phyloP scores from a whole-genome alignment of 345 rosid species.

The Eucalyptus leucophloia region DNA sequence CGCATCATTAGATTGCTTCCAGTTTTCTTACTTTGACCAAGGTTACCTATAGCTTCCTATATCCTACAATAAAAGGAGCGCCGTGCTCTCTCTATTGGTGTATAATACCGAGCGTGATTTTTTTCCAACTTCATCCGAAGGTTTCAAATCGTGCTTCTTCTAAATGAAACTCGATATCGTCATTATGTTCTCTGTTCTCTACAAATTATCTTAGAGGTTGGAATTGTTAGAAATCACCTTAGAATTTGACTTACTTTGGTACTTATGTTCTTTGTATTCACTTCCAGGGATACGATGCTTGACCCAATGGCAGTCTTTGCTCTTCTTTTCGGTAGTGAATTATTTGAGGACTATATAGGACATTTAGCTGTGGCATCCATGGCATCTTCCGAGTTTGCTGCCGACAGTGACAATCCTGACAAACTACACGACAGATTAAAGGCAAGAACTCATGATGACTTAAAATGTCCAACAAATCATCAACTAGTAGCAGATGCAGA shows the following conservation, averaged over 20 bases:
- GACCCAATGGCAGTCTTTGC: conserved; percentile 87
- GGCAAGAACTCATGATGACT: conserved; percentile 18
- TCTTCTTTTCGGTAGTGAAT: conserved; percentile 92
- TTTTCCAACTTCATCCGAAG: neutral
- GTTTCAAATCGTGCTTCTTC: neutral
- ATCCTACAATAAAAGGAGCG: neutral
- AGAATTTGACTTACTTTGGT: neutral
- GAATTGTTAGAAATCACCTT: neutral
- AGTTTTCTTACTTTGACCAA: neutral
- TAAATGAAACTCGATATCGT: neutral
- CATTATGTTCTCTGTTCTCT: neutral
- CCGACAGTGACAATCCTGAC: conserved; percentile 38
- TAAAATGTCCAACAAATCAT: neutral
- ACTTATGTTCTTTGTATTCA: neutral
- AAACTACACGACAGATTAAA: conserved; percentile 61
- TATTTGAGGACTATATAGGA: conserved; percentile 89
- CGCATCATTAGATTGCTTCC: neutral
- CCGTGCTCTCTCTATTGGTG: neutral
- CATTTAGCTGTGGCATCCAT: conserved; percentile 82
- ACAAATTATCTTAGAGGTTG: neutral
- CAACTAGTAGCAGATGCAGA: neutral
- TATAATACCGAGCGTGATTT: neutral
- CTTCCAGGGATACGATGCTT: conserved; percentile 66
- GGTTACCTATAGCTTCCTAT: neutral
- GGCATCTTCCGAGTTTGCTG: conserved; percentile 69